Base-by-base conservation (phyloP, 257 asterid species). In the Linderniella brevidens region DNA sequence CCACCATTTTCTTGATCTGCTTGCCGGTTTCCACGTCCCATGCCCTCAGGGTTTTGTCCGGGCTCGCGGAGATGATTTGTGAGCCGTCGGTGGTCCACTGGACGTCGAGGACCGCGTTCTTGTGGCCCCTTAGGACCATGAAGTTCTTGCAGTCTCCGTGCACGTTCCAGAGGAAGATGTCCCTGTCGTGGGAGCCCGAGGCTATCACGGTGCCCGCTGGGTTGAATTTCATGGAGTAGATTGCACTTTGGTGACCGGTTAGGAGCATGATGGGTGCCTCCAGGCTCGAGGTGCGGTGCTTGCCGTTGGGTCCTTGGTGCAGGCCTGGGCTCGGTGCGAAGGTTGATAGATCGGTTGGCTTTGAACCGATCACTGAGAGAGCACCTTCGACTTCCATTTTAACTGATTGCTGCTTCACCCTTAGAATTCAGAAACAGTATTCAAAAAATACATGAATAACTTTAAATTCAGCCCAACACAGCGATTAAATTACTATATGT, bases 21-120 rank as follows among this genome's bases (percentile, higher is more conserved):
- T 81, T 90, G 11, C 96, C 96, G 0, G 93, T 74, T 59, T 85
- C 96, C 1, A 77, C 86, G 37, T 90, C 99, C 99, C 99, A 90
- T 37, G 99, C 99, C 59, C 99, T 61, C 8, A 90, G 7, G 12
- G 96, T 85, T 69, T 81, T 90, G 67, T 85, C 99, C 0, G 99
- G 96, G 60, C 99, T 85, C 4, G 96, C 75, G 3, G 99, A 81
- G 59, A 90, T 69, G 68, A 90, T 59, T 59, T 86, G 88, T 12
- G 84, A 64, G 17, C 99, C 96, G 62, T 90, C 99, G 1, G 82
- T 67, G 46, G 73, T 85, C 94, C 96, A 85, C 55, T 90, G 99
- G 55, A 90, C 77, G 59, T 90, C 99, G 58, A 90, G 59, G 46
- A 90, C 83, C 1, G 99, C 96, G 57, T 90, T 90, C 69, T 85